Evolutionary conservation across 2,329 filamentous ascomycete genomes (phyloP), one percentile per base, ranked within the genome.

Genomic region (Colletotrichum gigasporum): DNA sequence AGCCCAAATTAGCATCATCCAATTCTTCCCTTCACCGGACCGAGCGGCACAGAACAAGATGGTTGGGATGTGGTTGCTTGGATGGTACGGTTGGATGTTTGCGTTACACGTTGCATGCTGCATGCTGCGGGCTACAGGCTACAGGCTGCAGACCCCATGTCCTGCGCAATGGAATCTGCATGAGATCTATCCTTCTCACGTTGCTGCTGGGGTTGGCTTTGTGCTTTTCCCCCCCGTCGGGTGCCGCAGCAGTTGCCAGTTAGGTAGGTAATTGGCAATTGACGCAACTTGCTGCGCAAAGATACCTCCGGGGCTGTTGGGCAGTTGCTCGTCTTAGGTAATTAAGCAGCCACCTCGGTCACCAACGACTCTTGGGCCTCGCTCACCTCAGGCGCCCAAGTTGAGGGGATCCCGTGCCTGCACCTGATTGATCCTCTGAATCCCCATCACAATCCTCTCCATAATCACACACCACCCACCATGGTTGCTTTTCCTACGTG

Each of bases 1-100:
- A 35, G 26, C 50, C 50, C 30, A n/a, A 61, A 39, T 47, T 61
- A 61, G 57, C 22, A 61, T 20, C 30, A 55, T 41, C 16, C 24
- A 30, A 32, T 32, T n/a, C 56, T 3, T 53, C 16, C 39, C 39
- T 18, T 55, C 10, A 10, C 50, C 50, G 57, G 57, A 47, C 41
- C 50, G 32, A 55, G 57, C 39, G 32, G 18, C 41, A 26, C 32
- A 22, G 30, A 35, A 28, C 50, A 47, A 30, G 30, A 35, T 60
- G 48, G 48, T 37, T 60, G 48, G 48, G 48, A 34, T 42, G 26
- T 34, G 55, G 41, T 57, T 39, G 30, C 20, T 12, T 37, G 39
- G 42, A 28, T 32, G 45, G 45, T 12, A 28, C 18, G 45, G 45
- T 12, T 22, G n/a, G 26, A 50, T 22, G 45, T 45, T 28, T 5